Percentiles rank a stretch among this genome's conserved stretches.
These are phyloP conservation scores for Pleurotus ostreatus DNA, from an alignment of 768 basidiomycete genomes.

Conservation along the genomic window DNA sequence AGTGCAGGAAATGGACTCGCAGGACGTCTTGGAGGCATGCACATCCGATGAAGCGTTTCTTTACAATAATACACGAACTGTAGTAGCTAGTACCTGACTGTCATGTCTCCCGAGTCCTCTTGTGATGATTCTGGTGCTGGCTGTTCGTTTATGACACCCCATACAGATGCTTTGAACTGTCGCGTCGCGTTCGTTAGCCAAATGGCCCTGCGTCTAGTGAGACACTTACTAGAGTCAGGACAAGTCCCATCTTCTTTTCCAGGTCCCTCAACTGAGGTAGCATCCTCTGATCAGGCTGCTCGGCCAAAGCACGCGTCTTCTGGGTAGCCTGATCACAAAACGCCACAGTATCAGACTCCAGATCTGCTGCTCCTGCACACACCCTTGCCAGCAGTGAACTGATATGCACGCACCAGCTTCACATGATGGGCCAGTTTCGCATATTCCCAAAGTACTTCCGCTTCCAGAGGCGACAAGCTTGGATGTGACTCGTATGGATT, in stretches of 20 bases:
- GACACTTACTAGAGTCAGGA: conserved; percentile 77
- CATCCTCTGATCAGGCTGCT: conserved; percentile 75
- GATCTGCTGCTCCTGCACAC: no score
- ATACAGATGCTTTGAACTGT: conserved; percentile 95
- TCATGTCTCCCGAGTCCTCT: conserved; percentile 22
- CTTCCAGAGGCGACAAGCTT: conserved; percentile 61
- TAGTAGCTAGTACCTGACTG: conserved; percentile 17
- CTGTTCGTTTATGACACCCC: conserved; percentile 88
- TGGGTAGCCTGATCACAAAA: conserved; percentile 46
- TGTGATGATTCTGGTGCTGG: conserved; percentile 28
- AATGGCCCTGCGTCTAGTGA: background rate
- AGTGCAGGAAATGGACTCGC: conserved; percentile 31
- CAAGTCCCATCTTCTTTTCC: conserved; percentile 94
- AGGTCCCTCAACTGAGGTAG: conserved; percentile 72
- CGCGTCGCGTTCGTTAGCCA: background rate
- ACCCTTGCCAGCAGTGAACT: no score
- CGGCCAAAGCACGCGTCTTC: conserved; percentile 65
- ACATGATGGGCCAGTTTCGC: conserved; percentile 81
- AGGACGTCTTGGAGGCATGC: conserved; percentile 46
- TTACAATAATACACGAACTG: background rate
- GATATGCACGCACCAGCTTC: conserved; percentile 53
- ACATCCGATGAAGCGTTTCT: conserved; percentile 26
- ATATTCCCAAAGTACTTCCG: conserved; percentile 89
- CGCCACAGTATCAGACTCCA: background rate
- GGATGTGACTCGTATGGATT: conserved; percentile 79